A percentile compares a stretch with the other conserved stretches of the same genome.
Conservation (phyloP, 2,329 filamentous ascomycete species). For the Knoxdaviesia capensis region DNA sequence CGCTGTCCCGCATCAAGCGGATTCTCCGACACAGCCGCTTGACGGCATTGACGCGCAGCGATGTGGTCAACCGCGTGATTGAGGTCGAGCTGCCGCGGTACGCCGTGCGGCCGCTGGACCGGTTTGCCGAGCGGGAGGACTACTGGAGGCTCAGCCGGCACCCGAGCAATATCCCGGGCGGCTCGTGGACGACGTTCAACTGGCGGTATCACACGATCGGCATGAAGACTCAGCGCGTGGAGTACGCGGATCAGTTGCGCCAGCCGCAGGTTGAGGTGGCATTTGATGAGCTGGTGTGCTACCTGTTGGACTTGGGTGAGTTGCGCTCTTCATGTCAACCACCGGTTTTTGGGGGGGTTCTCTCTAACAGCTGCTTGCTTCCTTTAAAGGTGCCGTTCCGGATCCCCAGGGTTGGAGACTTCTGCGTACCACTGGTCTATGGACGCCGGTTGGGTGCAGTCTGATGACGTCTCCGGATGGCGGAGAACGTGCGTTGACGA, state of each 20-base stretch:
- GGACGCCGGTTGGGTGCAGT: conserved; percentile 37
- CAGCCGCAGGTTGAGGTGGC: conserved; percentile 30
- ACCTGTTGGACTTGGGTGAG: conserved; percentile 35
- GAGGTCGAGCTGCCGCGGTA: conserved; percentile 46
- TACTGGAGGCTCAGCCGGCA: conserved; percentile 37
- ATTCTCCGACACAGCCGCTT: conserved; percentile 35
- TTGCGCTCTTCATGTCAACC: background rate
- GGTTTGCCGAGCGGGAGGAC: conserved; percentile 26
- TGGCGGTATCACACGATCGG: conserved; percentile 45
- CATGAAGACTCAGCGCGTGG: conserved; percentile 38
- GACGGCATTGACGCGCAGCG: conserved; percentile 38
- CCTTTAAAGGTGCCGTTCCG: conserved; percentile 26
- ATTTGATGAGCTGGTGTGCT: conserved; percentile 40
- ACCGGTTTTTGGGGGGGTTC: background rate
- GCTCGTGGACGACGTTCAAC: conserved; percentile 44
- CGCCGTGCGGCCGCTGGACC: conserved; percentile 39
- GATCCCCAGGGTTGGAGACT: conserved; percentile 37
- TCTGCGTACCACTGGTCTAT: conserved; percentile 33
- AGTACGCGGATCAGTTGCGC: conserved; percentile 36
- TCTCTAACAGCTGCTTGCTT: background rate
- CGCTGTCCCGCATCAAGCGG: conserved; percentile 37
- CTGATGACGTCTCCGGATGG: conserved; percentile 33
- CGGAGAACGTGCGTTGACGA: conserved; percentile 25
- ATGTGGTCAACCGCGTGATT: conserved; percentile 44
- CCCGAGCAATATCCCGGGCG: conserved; percentile 34